Evolutionary conservation across 2,329 filamentous ascomycete species (phyloP).

Genomic region (Clonostachys byssicola): DNA sequence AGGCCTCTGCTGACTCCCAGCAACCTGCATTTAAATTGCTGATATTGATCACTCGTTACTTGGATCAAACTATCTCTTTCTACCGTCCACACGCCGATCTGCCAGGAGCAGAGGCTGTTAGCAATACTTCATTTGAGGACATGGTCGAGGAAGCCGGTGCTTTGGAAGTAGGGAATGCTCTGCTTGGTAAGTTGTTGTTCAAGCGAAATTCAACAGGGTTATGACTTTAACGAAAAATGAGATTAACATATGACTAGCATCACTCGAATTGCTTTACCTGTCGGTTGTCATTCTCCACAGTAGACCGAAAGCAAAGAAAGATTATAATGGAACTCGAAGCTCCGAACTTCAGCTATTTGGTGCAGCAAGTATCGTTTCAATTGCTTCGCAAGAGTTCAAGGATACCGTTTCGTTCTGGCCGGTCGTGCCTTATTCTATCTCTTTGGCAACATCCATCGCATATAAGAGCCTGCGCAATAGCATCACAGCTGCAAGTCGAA

Average conservation of each 20-base stretch:
- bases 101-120: neutral
- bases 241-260: constrained; percentile 1
- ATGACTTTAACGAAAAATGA: neutral
- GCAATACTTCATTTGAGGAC: constrained; percentile 5
- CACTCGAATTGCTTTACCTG: constrained; percentile 11
- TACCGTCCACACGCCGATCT: constrained; percentile 8
- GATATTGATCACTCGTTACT: constrained; percentile 8
- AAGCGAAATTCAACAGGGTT: neutral
- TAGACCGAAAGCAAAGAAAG: constrained; percentile 3
- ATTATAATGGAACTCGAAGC: neutral
- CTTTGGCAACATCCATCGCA: constrained; percentile 10
- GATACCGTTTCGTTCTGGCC: constrained; percentile 10
- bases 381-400: constrained; percentile 9
- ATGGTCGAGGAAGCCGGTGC: constrained; percentile 4
- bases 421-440: constrained; percentile 11
- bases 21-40: constrained; percentile 9
- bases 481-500: constrained; percentile 7
- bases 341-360: constrained; percentile 10
- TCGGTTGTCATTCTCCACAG: constrained; percentile 10
- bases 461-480: constrained; percentile 12
- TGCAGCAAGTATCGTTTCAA: constrained; percentile 8
- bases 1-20: constrained; percentile 7
- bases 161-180: constrained; percentile 1
- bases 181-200: constrained; percentile 7
- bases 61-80: constrained; percentile 9